Base-by-base conservation (phyloP, 768 basidiomycete genomes). In the Scleroderma bovista region DNA sequence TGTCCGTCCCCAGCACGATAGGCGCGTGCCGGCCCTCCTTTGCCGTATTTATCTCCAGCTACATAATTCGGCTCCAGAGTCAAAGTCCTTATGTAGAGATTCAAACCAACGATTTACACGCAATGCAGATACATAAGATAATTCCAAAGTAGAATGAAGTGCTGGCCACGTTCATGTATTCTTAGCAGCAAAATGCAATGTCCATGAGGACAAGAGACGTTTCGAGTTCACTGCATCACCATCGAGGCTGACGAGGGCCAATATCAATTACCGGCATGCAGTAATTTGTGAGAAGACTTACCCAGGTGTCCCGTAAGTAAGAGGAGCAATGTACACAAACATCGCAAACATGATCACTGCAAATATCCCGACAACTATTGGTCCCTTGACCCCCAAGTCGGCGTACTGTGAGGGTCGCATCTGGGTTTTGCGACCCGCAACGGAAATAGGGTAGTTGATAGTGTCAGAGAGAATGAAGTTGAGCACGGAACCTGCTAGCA, bases 271-370 rank as follows among this genome's bases (percentile, higher is more conserved):
- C 33, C 52, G 24, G 44, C 50, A 55, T 26, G 22, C 32, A 33
- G 40, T 41, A 43, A 52, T 42, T 36, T 38, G 52, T 11, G 9
- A 17, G 37, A 36, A 38, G 3, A 75, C 87, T 62, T 72, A 96
- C 93, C 93, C 90, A 54, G 93, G 93, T n/a, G 88, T 86, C 38
- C 94, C 96, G 65, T 95, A 99, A 15, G 95, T 97, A 59, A 99
- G 72, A 37, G 96, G 95, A 13, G 88, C 79, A 46, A 95, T 72
- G 75, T 80, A 97, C 36, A 79, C 59, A 53, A 88, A 85, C 72
- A 85, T 72, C 20, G 72, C 67, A 44, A 91, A 77, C 69, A 93
- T 67, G 33, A 79, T 52, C 22, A 85, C 60, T 37, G 75, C 70
- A 62, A 85, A 88, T 12, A 77, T 61, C 4, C 72, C 76, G 36